Percentiles rank a stretch among this genome's conserved stretches.
phyloP scores from a whole-genome alignment of 202 grass and related monocot genomes.

The Alloteropsis angusta region DNA sequence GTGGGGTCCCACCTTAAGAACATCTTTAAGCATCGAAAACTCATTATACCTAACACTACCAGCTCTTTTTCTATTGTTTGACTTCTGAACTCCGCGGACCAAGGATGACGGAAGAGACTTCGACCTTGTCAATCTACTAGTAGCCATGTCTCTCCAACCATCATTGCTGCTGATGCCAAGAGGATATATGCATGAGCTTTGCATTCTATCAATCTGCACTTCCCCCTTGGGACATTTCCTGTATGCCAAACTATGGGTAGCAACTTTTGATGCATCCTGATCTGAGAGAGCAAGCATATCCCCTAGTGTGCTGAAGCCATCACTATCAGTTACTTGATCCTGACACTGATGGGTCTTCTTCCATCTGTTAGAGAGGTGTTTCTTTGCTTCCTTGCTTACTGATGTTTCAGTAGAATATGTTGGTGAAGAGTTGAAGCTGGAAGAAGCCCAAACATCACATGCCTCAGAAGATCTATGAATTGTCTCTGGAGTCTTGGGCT shows the following conservation, averaged over 20 bases:
- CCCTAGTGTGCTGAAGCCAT: slow-evolving; percentile 42
- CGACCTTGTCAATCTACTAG: slow-evolving; percentile 51
- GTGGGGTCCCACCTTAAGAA: slow-evolving; percentile 58
- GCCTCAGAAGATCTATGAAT: slow-evolving; percentile 23
- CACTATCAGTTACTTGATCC: slow-evolving; percentile 27
- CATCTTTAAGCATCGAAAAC: slow-evolving; percentile 80
- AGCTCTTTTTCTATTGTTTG: slow-evolving; percentile 45
- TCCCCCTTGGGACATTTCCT: slow-evolving; percentile 33
- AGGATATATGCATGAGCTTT: slow-evolving; percentile 21
- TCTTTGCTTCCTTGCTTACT: slow-evolving; percentile 82
- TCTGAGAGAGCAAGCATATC: slow-evolving; percentile 82
- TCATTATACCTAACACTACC: slow-evolving; percentile 42
- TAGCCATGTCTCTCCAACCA: slow-evolving; percentile 47
- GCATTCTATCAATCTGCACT: slow-evolving; percentile 24
- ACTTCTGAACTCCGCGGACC: slow-evolving; percentile 39
- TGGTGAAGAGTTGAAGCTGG: slow-evolving; percentile 40
- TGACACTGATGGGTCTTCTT: slow-evolving; percentile 47
- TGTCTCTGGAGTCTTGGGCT: slow-evolving; percentile 29
- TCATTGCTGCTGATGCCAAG: slow-evolving; percentile 54
- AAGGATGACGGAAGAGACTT: slow-evolving; percentile 62
- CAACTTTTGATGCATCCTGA: slow-evolving; percentile 25
- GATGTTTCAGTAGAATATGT: slow-evolving; percentile 56
- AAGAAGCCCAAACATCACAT: slow-evolving; percentile 43
- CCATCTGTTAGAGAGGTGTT: slow-evolving; percentile 80
- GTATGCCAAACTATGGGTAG: not conserved